phyloP scores from a whole-genome alignment of 345 rosid genomes.

The Orychophragmus violaceus region DNA sequence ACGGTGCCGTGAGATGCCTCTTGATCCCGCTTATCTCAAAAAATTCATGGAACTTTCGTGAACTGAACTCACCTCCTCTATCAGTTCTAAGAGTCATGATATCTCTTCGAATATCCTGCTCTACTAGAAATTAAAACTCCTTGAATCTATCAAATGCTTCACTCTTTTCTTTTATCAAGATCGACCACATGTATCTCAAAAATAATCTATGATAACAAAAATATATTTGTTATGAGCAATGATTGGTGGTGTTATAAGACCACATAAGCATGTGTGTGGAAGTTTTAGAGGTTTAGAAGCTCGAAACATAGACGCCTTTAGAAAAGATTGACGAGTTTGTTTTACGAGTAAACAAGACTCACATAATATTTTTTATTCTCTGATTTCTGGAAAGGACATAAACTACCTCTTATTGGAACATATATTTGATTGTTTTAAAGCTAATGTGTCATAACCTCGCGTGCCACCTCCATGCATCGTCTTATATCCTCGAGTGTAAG shows the following conservation, averaged over 20 bases:
- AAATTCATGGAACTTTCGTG: neutral
- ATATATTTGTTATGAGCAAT: neutral
- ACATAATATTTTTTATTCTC: neutral
- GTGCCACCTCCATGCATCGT: too few relatives aligned
- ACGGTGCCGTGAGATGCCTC: neutral
- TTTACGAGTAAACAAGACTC: neutral
- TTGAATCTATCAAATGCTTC: neutral
- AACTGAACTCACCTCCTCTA: neutral
- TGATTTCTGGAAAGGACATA: neutral
- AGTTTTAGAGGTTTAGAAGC: neutral
- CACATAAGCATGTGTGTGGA: neutral
- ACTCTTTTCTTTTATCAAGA: neutral
- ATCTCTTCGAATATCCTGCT: neutral
- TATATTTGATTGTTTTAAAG: neutral
- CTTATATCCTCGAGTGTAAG: too few relatives aligned
- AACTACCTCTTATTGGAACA: neutral
- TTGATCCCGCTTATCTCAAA: neutral
- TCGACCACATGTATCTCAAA: too few relatives aligned
- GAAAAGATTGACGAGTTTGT: too few relatives aligned
- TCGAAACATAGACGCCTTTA: neutral
- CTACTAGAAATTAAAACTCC: neutral
- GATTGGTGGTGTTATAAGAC: too few relatives aligned
- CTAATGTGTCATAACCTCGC: neutral
- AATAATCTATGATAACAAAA: neutral
- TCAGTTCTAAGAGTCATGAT: neutral